These are phyloP conservation scores for Vitis hybrid DNA, from an alignment of 177 flowering plant genomes.

Conservation along the genomic window DNA sequence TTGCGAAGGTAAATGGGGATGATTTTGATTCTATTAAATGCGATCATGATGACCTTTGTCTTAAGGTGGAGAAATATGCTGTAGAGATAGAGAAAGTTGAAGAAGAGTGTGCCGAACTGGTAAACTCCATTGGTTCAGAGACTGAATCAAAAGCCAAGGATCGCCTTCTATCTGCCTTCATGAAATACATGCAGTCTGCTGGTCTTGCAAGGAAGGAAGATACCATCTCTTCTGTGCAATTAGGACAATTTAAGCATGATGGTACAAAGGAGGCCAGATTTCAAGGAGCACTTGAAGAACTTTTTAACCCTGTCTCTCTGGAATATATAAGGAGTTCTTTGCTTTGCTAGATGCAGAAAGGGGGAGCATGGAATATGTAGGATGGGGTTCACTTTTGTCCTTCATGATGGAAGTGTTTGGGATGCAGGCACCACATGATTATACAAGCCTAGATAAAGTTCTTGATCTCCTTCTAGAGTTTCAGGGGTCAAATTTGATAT, in stretches of 20 bases:
- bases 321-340: conserved; percentile 64
- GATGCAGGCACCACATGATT: conserved; percentile 69
- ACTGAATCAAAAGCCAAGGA: conserved; percentile 76
- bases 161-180: conserved; percentile 62
- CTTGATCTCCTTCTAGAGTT: conserved; percentile 65
- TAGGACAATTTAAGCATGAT: conserved; percentile 32
- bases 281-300: conserved; percentile 48
- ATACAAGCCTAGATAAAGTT: conserved; percentile 58
- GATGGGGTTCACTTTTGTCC: conserved; percentile 66
- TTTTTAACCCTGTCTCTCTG: conserved; percentile 63
- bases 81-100: conserved; percentile 68
- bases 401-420: conserved; percentile 70
- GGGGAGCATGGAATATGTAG: conserved; percentile 53
- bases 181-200: conserved; percentile 60
- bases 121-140: conserved; percentile 68
- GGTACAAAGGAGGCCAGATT: conserved; percentile 28
- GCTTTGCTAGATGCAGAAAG: conserved; percentile 41
- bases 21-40: conserved; percentile 42
- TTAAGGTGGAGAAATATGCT: conserved; percentile 56
- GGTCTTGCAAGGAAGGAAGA: conserved; percentile 57
- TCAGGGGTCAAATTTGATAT: conserved; percentile 47
- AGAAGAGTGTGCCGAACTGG: conserved; percentile 66
- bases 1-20: conserved; percentile 45
- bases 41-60: conserved; percentile 56
- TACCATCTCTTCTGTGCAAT: conserved; percentile 23